Evolutionary conservation across 495 filamentous ascomycete species (phyloP), one percentile per base, ranked within the genome.

Genomic region (Penicillium atrosanguineum): DNA sequence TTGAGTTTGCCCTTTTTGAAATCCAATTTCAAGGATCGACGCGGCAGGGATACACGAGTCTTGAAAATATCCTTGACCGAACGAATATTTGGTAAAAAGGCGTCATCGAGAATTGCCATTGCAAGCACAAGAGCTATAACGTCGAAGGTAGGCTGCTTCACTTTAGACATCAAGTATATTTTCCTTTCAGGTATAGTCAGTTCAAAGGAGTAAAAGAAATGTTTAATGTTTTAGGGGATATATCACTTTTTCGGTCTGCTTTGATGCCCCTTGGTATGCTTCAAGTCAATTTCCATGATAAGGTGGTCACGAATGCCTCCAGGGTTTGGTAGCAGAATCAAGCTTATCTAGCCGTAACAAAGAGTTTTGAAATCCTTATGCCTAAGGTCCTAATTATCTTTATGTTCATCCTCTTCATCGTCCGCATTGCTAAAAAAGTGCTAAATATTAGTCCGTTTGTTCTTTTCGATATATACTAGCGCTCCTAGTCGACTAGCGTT

Each of bases 271-370:
- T 60, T 60, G 6, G 54, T 59, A 50, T 59, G 15, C 34, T 56
- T 46, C 7, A 57, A 45, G 31, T 39, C 42, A 19, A 60, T 36
- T 57, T 59, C 54, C 12, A 53, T 57, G 1, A 49, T 21, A 39
- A 59, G 36, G 23, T 59, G 31, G 25, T 58, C 55, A 21, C 54
- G 46, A 4, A 19, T 18, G 1, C 57, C 47, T n/a, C 37, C 20
- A 31, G 57, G 57, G 18, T 59, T 60, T 7, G 48, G 57, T 16
- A 57, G 43, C 9, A 59, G 23, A 45, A 57, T 28, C 20, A 60
- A 50, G 21, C 44, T 60, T n/a, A 60, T 48, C 15, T 60, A 15
- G 15, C 37, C 25, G 36, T 60, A 60, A 37, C 48, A 60, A 23
- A 60, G 40, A n/a, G 47, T 58, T 44, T 59, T 57, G 14, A 57